Evolutionary conservation across 768 basidiomycete genomes (phyloP).

Genomic region (Lentinus tigrinus): DNA sequence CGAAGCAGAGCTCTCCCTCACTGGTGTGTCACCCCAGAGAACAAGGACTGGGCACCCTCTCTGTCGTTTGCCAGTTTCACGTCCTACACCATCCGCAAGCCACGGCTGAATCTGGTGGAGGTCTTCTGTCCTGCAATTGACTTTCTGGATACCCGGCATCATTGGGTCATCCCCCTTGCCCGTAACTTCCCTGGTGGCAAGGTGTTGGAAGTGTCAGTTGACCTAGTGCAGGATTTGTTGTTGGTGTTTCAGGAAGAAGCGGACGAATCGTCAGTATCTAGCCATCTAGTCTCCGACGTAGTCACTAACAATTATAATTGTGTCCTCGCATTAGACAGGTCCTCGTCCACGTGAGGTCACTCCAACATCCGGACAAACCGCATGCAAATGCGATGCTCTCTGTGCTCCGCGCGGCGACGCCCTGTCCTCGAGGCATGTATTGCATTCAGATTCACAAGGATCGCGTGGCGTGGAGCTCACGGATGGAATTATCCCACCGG

Average conservation of each 20-base stretch:
- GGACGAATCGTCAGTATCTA: background rate
- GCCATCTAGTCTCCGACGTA: background rate
- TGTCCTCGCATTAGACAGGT: background rate
- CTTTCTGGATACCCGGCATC: background rate
- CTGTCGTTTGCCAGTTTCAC: too few relatives aligned
- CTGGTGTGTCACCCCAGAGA: too few relatives aligned
- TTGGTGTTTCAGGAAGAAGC: background rate
- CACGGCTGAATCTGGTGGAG: too few relatives aligned
- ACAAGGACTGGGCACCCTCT: too few relatives aligned
- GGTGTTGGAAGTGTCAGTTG: background rate
- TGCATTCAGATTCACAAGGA: background rate
- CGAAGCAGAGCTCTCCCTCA: too few relatives aligned
- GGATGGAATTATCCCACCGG: background rate
- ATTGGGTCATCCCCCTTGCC: background rate
- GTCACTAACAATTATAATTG: background rate
- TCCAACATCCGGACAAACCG: background rate
- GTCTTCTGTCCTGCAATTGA: too few relatives aligned
- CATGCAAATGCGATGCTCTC: background rate
- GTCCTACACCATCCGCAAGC: too few relatives aligned
- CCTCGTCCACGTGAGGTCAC: background rate
- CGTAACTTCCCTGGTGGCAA: background rate
- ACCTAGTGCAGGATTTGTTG: background rate
- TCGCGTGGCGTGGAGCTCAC: background rate
- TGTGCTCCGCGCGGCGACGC: background rate
- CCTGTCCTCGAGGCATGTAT: background rate